Percentiles rank a stretch among this genome's conserved stretches.
phyloP scores from a whole-genome alignment of 1,284 basidiomycete genomes.

The Cryptococcus sp. region DNA sequence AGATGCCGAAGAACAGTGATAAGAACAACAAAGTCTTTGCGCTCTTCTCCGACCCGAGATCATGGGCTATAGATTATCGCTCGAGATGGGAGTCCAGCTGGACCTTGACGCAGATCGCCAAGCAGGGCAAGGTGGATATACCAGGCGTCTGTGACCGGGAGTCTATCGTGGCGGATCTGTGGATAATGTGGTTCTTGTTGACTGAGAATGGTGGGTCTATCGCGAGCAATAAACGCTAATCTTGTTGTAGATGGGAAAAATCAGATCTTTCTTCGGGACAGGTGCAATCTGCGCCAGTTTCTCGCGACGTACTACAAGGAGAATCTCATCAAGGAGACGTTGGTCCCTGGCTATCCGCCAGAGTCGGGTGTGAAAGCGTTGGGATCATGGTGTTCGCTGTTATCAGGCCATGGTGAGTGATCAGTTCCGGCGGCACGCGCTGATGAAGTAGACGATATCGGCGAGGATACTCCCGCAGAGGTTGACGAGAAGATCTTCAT shows the following conservation, averaged over 20 bases:
- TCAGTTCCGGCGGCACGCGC: not conserved
- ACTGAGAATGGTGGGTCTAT: slow-evolving; percentile 55
- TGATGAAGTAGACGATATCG: slow-evolving; percentile 9
- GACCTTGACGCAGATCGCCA: slow-evolving; percentile 44
- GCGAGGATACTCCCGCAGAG: slow-evolving; percentile 49
- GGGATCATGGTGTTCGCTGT: slow-evolving; percentile 38
- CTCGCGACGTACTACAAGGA: slow-evolving; percentile 48
- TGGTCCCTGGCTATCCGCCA: slow-evolving; percentile 52
- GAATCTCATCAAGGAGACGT: slow-evolving; percentile 49
- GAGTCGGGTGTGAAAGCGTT: slow-evolving; percentile 49
- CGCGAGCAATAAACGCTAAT: not conserved
- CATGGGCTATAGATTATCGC: slow-evolving; percentile 49
- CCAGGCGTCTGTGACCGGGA: slow-evolving; percentile 30
- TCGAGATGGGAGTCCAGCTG: slow-evolving; percentile 42
- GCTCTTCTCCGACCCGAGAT: slow-evolving; percentile 39
- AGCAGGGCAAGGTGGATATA: slow-evolving; percentile 32
- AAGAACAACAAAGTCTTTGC: slow-evolving; percentile 29
- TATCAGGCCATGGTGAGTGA: slow-evolving; percentile 39
- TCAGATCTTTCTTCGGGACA: slow-evolving; percentile 43
- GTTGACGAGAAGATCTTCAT: slow-evolving; percentile 59
- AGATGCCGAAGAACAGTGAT: slow-evolving; percentile 17
- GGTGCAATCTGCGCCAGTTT: slow-evolving; percentile 47
- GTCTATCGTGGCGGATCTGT: slow-evolving; percentile 45
- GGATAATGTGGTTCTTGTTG: slow-evolving; percentile 55
- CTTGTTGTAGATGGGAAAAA: slow-evolving; percentile 50